Evolutionary conservation across 345 rosid species (phyloP), one percentile per base, ranked within the genome.

Genomic region (Cardamine chenopodiifolia): DNA sequence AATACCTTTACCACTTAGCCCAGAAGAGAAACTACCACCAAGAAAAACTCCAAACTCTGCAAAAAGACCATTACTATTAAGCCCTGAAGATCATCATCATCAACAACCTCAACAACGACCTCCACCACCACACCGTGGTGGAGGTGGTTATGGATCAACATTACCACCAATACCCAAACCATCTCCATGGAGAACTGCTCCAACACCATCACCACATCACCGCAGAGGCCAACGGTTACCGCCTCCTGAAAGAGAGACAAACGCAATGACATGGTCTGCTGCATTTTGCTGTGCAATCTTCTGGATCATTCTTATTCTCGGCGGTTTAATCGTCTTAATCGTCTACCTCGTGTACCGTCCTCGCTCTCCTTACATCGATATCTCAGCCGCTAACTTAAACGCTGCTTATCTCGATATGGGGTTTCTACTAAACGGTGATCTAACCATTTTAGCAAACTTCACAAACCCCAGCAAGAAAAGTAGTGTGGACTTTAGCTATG

Each of bases 371-470:
- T 69, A 73, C 68, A 81, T 92, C 20, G 86, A 92, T 23, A 79
- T 90, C 72, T 64, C 92, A 3, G 73, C 82, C 10, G 97, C 85
- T 65, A 86, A 85, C 79, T 67, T 92, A 59, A 95, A 95, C 32
- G 86, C 93, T 39, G 97, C 96, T 22, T 95, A 89, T 62, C 81
- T 92, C n/a, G 99, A 95, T 81, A 80, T 88, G 80, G 97, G 83
- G 18, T 74, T 77, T 64, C 72, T 87, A 32, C 89, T 95, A 1
- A 92, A 92, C 45, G 92, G 93, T 2, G 97, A 90, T 78, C 42
- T 95, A 20, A 79, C 83, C 1, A n/a, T 95, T 48, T 87, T 91
- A 1, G 87, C 86, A 10, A 95, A 95, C 81, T 85, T 92, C 83
- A 84, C 96, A 19, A 94, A 92, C 70, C 92, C 93, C 1, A 95